Evolutionary conservation across 441 rosid genomes (phyloP), one percentile per base, ranked within the genome.

Genomic region (Erodium texanum): DNA sequence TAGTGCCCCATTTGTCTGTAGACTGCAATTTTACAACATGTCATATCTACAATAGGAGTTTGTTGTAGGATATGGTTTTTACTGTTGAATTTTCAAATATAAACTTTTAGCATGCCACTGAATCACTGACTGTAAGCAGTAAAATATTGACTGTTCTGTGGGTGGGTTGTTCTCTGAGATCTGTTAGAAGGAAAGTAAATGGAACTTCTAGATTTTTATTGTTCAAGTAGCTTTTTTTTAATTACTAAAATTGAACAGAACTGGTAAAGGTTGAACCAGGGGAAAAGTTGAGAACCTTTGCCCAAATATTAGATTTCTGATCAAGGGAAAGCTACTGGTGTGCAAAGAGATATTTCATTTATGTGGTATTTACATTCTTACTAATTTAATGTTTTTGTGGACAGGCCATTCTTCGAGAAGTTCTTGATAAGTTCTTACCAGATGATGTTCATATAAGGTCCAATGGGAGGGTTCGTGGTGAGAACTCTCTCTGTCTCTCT

Each of bases 391-490:
- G 65, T 62, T 24, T 7, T 77, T 67, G 68, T 72, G 59, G 61
- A 59, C 81, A 91, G 97, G 96, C 95, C 73, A 86, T 93, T 66
- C 97, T 89, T 12, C 83, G 85, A 70, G 89, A 88, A n/a, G 78
- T 89, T 59, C 87, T 93, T 72, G 83, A 87, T 50, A 79, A 78
- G 71, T 85, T 83, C 75, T 84, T 91, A 56, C 99, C 97, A 10
- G 87, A 83, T 73, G 97, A 93, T 83, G 83, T 74, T 74, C 99
- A 91, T 74, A 83, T 81, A 43, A 82, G 88, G 79, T 88, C 83
- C 77, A 93, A 76, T 63, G 96, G 99, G 67, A 89, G 96, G 80
- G 86, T 91, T 80, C 93, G 99, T 54, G 87, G 97, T 93, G 70
- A 79, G 90, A 27, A 67, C 56, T 50, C 58, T 50, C 20, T 16